These are phyloP conservation scores for Coemansia sp. DNA, from an alignment of 192 early-diverging fungal species.

Conservation along the genomic window DNA sequence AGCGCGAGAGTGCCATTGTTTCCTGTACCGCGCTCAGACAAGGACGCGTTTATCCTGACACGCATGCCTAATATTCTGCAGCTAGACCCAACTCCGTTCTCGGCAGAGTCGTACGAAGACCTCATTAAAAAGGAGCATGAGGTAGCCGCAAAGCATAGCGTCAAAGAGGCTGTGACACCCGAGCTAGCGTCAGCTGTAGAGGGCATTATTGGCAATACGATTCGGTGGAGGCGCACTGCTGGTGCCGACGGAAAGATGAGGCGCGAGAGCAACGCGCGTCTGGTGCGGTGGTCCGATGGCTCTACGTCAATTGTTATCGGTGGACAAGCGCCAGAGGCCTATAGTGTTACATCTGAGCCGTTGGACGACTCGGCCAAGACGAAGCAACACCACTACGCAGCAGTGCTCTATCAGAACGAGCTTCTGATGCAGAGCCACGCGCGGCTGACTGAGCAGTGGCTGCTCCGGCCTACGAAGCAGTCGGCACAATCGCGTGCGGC, in stretches of 20 bases:
- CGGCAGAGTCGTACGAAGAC: slow-evolving; percentile 40
- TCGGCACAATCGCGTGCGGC: slow-evolving; percentile 33
- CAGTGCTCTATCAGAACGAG: slow-evolving; percentile 33
- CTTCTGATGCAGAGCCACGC: slow-evolving; percentile 49
- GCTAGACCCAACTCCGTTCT: slow-evolving; percentile 47
- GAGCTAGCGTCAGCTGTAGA: slow-evolving; percentile 50
- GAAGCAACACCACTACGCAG: slow-evolving; percentile 37
- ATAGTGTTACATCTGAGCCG: slow-evolving; percentile 34
- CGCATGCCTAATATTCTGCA: slow-evolving; percentile 55
- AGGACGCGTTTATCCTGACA: slow-evolving; percentile 28
- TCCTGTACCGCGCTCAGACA: slow-evolving; percentile 28
- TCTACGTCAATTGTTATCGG: slow-evolving; percentile 48
- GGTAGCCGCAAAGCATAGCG: slow-evolving; percentile 33
- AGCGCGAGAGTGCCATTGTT: slow-evolving; percentile 41
- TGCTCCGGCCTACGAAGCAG: slow-evolving; percentile 30
- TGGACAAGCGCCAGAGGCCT: slow-evolving; percentile 29
- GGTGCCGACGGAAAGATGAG: background rate
- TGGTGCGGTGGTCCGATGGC: slow-evolving; percentile 59
- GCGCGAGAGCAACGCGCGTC: slow-evolving; percentile 52
- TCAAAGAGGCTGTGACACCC: slow-evolving; percentile 33
- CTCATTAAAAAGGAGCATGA: slow-evolving; percentile 45
- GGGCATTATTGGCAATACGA: slow-evolving; percentile 45
- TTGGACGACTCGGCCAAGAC: slow-evolving; percentile 20
- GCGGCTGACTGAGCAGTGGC: slow-evolving; percentile 47
- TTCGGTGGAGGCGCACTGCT: slow-evolving; percentile 41